Evolutionary conservation across 2,329 filamentous ascomycete species (phyloP).

Genomic region (Hortaea sp.): DNA sequence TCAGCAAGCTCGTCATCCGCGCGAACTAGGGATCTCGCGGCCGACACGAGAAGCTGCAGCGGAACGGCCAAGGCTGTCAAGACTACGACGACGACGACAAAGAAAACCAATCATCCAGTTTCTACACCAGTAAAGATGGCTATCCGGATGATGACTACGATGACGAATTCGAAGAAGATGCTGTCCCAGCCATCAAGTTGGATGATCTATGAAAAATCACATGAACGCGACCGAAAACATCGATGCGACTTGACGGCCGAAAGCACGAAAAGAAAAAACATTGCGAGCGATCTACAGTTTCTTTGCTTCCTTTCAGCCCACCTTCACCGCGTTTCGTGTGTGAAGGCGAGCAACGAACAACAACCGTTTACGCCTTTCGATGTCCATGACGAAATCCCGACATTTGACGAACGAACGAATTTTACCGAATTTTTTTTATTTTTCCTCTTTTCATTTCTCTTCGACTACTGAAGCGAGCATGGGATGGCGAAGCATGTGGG

Average conservation of each 20-base stretch:
- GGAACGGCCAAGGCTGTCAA: neutral
- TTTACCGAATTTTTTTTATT: too few relatives aligned
- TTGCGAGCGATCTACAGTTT: too few relatives aligned
- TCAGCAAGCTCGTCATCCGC: conserved; percentile 91
- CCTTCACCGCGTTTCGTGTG: too few relatives aligned
- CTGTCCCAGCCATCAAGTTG: neutral
- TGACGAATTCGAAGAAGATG: neutral
- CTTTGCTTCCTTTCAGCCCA: too few relatives aligned
- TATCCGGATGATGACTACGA: neutral
- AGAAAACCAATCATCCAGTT: neutral
- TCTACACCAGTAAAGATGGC: neutral
- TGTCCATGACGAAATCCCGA: too few relatives aligned
- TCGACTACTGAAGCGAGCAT: too few relatives aligned
- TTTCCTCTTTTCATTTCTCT: too few relatives aligned
- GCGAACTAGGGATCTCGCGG: conserved; percentile 52
- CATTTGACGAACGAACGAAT: too few relatives aligned
- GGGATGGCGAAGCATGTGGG: too few relatives aligned
- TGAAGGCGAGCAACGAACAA: too few relatives aligned
- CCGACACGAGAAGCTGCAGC: conserved; percentile 1
- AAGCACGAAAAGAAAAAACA: neutral
- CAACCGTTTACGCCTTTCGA: too few relatives aligned
- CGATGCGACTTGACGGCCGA: neutral
- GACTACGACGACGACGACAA: neutral
- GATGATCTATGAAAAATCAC: neutral
- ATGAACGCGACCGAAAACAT: neutral